A percentile compares a stretch with the other conserved stretches of the same genome.
Conservation (phyloP, 2,329 filamentous ascomycete species). For the Trichoderma breve region DNA sequence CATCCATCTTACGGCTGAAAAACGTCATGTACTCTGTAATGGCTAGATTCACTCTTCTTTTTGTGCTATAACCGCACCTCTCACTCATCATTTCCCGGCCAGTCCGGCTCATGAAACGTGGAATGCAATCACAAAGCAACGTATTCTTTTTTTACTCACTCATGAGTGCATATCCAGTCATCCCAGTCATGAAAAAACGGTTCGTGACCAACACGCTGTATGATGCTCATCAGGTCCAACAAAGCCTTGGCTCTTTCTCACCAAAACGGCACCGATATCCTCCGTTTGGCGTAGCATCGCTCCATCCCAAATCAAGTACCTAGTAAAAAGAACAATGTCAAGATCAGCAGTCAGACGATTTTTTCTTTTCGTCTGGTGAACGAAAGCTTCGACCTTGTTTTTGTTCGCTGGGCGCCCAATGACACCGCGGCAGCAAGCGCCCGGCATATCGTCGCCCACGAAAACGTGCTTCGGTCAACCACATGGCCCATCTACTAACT, state of each 20-base stretch:
- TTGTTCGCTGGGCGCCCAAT: background rate
- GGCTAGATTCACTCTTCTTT: background rate
- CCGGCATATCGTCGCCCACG: background rate
- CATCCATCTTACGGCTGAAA: background rate
- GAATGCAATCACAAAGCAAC: background rate
- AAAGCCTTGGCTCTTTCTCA: background rate
- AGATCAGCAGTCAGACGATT: background rate
- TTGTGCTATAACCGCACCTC: background rate
- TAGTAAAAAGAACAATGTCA: background rate
- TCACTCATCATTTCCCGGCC: background rate
- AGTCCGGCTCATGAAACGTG: background rate
- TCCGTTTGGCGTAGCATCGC: slow-evolving; percentile 7
- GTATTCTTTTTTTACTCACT: background rate
- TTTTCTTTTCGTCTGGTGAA: too few species aligned
- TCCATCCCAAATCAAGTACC: background rate
- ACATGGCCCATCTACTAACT: background rate
- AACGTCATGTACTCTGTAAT: background rate
- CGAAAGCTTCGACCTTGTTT: background rate
- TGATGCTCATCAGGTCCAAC: slow-evolving; percentile 4
- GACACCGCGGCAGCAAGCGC: slow-evolving; percentile 1
- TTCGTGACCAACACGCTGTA: background rate
- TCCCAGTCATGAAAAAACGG: background rate
- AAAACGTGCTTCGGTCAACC: background rate
- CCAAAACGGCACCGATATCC: background rate
- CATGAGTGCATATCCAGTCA: background rate